Evolutionary conservation across 306 rosid genomes (phyloP).

Genomic region (Inga oerstediana): DNA sequence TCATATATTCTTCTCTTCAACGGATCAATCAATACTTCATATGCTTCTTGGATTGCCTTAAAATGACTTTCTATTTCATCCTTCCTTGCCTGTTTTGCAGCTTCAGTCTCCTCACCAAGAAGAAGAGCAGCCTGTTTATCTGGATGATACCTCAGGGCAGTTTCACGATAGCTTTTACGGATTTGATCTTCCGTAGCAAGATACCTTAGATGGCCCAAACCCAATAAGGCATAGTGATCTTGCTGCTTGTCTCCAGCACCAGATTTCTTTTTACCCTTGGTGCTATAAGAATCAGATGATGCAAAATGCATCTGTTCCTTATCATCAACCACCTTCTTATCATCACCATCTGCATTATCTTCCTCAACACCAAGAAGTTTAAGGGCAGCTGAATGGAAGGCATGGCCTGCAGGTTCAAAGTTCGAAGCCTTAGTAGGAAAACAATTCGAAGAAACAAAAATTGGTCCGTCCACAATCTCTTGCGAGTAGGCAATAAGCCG

Average conservation of each 20-base stretch:
- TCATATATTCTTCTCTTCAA: conserved; percentile 90
- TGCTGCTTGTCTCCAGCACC: conserved; percentile 71
- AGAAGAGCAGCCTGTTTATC: conserved; percentile 92
- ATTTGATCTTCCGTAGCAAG: conserved; percentile 98
- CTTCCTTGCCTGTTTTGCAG: conserved; percentile 78
- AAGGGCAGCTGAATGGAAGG: conserved; percentile 81
- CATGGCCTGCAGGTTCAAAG: conserved; percentile 86
- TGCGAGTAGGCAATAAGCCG: conserved; percentile 64
- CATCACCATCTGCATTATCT: conserved; percentile 45
- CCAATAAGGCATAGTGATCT: conserved; percentile 96
- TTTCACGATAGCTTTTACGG: conserved; percentile 86
- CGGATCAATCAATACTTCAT: conserved; percentile 82
- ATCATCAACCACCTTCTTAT: conserved; percentile 53
- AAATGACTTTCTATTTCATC: conserved; percentile 90
- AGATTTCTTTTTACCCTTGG: conserved; percentile 89
- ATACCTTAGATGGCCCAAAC: conserved; percentile 86
- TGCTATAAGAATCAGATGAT: conserved; percentile 80
- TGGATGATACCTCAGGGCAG: conserved; percentile 93
- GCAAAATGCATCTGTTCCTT: conserved; percentile 67
- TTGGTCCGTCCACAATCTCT: conserved; percentile 89
- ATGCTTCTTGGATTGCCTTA: conserved; percentile 91
- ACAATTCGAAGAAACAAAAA: conserved; percentile 75
- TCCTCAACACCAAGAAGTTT: conserved; percentile 71
- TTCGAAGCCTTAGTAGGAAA: conserved; percentile 76
- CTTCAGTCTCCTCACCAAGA: conserved; percentile 85